A percentile compares a stretch with the other conserved stretches of the same genome.
phyloP scores from a whole-genome alignment of 2,329 filamentous ascomycete genomes.

The Berkeleyomyces basicola region DNA sequence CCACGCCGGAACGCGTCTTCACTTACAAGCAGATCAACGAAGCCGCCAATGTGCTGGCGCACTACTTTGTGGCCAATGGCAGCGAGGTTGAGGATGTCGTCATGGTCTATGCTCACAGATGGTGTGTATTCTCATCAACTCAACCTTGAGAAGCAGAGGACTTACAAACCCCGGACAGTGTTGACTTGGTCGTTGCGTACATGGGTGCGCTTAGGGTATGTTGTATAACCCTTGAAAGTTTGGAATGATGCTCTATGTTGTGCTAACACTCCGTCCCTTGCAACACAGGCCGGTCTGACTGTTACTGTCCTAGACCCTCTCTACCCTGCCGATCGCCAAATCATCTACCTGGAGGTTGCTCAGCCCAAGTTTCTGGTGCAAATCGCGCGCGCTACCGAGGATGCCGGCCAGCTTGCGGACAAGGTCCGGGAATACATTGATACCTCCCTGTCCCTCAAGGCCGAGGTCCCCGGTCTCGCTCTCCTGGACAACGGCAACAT shows the following conservation, averaged over 20 bases:
- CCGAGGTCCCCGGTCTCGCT: slow-evolving; percentile 56
- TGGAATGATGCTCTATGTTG: neutral
- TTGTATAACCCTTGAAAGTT: slow-evolving; percentile 17
- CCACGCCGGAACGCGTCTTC: slow-evolving; percentile 44
- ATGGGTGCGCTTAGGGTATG: slow-evolving; percentile 49
- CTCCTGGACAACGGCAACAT: slow-evolving; percentile 56
- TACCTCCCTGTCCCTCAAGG: slow-evolving; percentile 54
- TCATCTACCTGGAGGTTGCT: slow-evolving; percentile 61
- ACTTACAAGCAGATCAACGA: slow-evolving; percentile 79
- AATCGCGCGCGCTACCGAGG: slow-evolving; percentile 55
- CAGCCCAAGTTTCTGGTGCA: slow-evolving; percentile 54
- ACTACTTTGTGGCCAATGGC: slow-evolving; percentile 60
- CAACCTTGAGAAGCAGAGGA: neutral
- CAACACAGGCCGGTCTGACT: slow-evolving; percentile 36
- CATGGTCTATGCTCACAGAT: slow-evolving; percentile 78
- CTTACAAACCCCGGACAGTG: slow-evolving; percentile 20
- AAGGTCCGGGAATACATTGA: slow-evolving; percentile 48
- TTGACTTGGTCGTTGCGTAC: slow-evolving; percentile 48
- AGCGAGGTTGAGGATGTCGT: slow-evolving; percentile 70
- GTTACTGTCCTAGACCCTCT: slow-evolving; percentile 59
- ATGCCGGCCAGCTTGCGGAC: slow-evolving; percentile 32
- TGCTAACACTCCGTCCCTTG: neutral
- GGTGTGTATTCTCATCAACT: slow-evolving; percentile 26
- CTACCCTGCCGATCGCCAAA: slow-evolving; percentile 45
- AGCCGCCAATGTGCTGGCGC: slow-evolving; percentile 62